These are phyloP conservation scores for Pseudoscleropodium purum DNA, from an alignment of 225 moss, liverwort and hornwort species.

Conservation along the genomic window DNA sequence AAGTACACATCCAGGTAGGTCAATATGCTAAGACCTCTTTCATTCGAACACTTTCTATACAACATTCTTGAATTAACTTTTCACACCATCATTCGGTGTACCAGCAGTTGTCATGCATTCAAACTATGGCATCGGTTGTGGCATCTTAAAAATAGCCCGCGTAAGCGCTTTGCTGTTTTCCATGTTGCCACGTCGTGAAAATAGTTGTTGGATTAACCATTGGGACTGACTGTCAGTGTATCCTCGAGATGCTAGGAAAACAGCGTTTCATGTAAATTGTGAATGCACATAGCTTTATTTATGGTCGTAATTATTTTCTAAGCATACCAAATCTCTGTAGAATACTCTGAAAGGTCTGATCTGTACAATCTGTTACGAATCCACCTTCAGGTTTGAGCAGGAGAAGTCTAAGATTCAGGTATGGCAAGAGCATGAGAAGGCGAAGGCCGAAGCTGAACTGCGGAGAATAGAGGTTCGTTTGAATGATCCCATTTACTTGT, in stretches of 20 bases:
- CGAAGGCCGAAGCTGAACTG: conserved; percentile 80
- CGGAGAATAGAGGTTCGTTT: conserved; percentile 59
- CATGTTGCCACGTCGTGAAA: neutral
- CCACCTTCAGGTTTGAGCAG: conserved; percentile 42
- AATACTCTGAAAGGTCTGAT: neutral
- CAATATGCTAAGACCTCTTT: neutral
- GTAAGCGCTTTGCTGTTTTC: neutral
- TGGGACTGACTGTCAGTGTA: no score
- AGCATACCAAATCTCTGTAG: neutral
- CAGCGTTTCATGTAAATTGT: neutral
- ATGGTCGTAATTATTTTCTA: neutral
- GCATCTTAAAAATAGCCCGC: no score
- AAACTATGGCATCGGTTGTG: neutral
- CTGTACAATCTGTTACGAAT: neutral
- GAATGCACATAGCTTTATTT: no score
- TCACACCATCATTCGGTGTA: neutral
- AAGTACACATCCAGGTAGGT: conserved; percentile 60
- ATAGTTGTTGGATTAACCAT: neutral
- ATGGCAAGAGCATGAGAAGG: conserved; percentile 82
- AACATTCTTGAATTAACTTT: neutral
- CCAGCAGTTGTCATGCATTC: neutral
- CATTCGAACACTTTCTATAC: no score
- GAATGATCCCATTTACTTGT: neutral
- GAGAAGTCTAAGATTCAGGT: conserved; percentile 70
- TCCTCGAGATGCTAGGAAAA: neutral